These are phyloP conservation scores for Biscutella laevigata DNA, from an alignment of 441 rosid species.

Conservation along the genomic window DNA sequence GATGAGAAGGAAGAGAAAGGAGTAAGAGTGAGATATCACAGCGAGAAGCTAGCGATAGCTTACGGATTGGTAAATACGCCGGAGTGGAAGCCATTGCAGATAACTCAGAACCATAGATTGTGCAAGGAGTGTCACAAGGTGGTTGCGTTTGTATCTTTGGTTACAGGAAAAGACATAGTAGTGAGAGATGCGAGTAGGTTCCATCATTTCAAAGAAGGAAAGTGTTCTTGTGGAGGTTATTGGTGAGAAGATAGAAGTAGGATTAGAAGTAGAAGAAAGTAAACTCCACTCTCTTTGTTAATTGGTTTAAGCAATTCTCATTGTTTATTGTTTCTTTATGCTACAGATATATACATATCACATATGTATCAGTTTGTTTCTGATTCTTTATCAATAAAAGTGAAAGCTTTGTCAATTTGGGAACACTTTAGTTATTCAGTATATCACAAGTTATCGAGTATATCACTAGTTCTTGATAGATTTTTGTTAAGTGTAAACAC, in stretches of 20 bases:
- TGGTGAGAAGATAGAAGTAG: constrained; percentile 46
- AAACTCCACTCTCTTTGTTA: not conserved
- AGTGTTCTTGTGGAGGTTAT: constrained; percentile 85
- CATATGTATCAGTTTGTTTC: constrained; percentile 2
- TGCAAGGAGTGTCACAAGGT: constrained; percentile 77
- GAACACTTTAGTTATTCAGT: no score
- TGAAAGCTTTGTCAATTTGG: not conserved
- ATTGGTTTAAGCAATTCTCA: no score
- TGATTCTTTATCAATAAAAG: constrained; percentile 16
- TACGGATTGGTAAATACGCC: constrained; percentile 56
- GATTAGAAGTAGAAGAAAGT: no score
- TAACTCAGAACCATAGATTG: constrained; percentile 77
- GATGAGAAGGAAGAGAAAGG: constrained; percentile 46
- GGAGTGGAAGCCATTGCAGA: constrained; percentile 52
- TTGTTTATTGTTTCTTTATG: not conserved
- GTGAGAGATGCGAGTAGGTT: constrained; percentile 79
- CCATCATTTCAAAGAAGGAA: no score
- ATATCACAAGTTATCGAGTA: no score
- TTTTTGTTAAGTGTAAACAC: no score
- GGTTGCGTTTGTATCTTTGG: constrained; percentile 49
- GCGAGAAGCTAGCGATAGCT: constrained; percentile 81
- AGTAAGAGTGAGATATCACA: constrained; percentile 37
- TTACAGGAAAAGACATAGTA: constrained; percentile 50
- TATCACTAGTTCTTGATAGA: no score
- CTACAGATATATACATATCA: not conserved